These are phyloP conservation scores for Clavispora santaluciae DNA, from an alignment of 805 yeast species.

Conservation along the genomic window DNA sequence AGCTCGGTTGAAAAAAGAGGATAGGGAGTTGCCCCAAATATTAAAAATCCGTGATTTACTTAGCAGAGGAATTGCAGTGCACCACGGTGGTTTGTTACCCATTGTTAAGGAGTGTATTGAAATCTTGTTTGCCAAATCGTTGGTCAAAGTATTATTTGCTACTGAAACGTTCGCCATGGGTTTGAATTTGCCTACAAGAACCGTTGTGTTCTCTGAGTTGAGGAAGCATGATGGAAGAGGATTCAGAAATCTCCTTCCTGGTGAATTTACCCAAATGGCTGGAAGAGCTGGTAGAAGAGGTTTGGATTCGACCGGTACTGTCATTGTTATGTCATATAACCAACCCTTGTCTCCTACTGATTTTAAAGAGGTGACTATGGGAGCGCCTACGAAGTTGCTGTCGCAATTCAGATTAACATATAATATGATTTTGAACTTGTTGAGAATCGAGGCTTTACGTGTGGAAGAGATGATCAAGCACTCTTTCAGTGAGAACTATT, in stretches of 20 bases:
- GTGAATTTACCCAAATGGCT: constrained; percentile 98
- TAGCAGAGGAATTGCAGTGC: constrained; percentile 90
- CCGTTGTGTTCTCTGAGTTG: constrained; percentile 83
- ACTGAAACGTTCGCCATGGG: constrained; percentile 99
- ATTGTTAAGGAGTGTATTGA: constrained; percentile 92
- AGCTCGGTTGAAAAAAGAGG: constrained; percentile 82
- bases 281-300: constrained; percentile 99
- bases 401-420: constrained; percentile 94
- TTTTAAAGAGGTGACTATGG: constrained; percentile 78
- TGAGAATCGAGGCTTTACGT: constrained; percentile 87
- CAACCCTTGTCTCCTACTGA: constrained; percentile 53
- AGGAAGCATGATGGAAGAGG: constrained; percentile 88
- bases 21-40: constrained; percentile 90
- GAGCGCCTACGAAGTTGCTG: constrained; percentile 82
- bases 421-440: constrained; percentile 86
- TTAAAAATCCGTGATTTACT: constrained; percentile 74
- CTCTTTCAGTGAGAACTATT: constrained; percentile 86
- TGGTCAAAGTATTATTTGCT: constrained; percentile 88
- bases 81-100: constrained; percentile 91
- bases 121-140: constrained; percentile 78
- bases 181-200: constrained; percentile 90
- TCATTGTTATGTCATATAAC: constrained; percentile 81
- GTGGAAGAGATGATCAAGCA: constrained; percentile 99
- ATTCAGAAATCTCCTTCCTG: constrained; percentile 80
- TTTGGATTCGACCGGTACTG: constrained; percentile 88